These are phyloP conservation scores for Naganishia randhawae DNA, from an alignment of 768 basidiomycete species.

Conservation along the genomic window DNA sequence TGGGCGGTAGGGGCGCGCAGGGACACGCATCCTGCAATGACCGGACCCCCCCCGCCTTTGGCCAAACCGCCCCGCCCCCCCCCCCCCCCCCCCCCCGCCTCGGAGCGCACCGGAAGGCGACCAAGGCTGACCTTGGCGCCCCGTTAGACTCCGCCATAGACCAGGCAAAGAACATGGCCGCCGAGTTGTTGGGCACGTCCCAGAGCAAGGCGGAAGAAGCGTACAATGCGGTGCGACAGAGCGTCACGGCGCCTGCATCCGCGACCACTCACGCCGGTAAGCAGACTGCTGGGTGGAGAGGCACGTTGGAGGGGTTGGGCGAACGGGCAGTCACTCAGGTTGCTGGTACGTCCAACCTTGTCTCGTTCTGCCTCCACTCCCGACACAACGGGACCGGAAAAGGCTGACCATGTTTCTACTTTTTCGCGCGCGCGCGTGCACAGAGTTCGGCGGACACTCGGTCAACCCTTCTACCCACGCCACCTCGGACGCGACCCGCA, in stretches of 20 bases:
- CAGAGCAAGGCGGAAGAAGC: conserved; percentile 15
- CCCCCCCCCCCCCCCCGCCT: no score
- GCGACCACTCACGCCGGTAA: neutral
- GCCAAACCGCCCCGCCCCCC: no score
- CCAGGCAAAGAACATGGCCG: conserved; percentile 18
- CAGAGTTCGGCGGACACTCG: conserved; percentile 20
- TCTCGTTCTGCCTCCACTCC: neutral
- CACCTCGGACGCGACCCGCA: neutral
- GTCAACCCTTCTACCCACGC: conserved; percentile 1
- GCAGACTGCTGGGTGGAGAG: neutral
- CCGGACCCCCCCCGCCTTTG: no score
- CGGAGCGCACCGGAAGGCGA: no score
- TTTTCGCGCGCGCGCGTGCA: no score
- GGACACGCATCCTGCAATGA: no score
- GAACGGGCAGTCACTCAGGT: neutral
- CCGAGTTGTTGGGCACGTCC: neutral
- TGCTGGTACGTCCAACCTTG: conserved; percentile 3
- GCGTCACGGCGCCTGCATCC: neutral
- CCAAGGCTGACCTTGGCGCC: no score
- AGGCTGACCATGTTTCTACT: neutral
- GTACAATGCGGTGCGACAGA: neutral
- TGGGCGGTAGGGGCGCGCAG: neutral
- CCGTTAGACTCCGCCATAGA: conserved; percentile 16
- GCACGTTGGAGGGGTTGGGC: conserved; percentile 15
- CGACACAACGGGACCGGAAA: neutral